A percentile compares a stretch with the other conserved stretches of the same genome.
These are phyloP conservation scores for Fermentozyma sake DNA, from an alignment of 1,139 yeast species.

Conservation along the genomic window DNA sequence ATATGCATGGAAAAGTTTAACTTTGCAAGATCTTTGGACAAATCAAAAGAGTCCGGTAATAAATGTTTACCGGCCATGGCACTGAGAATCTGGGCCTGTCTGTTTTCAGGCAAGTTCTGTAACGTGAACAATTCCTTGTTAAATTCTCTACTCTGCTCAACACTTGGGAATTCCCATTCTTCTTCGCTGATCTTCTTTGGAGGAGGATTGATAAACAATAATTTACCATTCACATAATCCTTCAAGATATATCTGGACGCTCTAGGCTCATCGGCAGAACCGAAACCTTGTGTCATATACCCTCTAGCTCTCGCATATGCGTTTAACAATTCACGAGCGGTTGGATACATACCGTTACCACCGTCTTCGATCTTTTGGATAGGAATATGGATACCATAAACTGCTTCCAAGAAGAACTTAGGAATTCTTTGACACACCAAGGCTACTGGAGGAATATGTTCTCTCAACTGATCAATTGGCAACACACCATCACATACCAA, in stretches of 20 bases:
- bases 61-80: conserved; percentile 58
- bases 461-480: conserved; percentile 95
- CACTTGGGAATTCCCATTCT: conserved; percentile 31
- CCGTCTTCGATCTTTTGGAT: conserved; percentile 77
- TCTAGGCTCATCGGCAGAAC: conserved; percentile 94
- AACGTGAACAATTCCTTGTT: conserved; percentile 71
- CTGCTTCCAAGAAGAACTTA: conserved; percentile 80
- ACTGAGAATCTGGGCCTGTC: conserved; percentile 63
- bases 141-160: conserved; percentile 55
- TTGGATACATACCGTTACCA: conserved; percentile 76
- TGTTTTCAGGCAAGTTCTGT: conserved; percentile 60
- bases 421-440: conserved; percentile 88
- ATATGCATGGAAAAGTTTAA: conserved; percentile 80
- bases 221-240: conserved; percentile 91
- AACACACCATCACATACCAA: conserved; percentile 96
- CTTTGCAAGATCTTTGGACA: conserved; percentile 63
- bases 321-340: conserved; percentile 81
- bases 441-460: conserved; percentile 86
- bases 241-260: conserved; percentile 90
- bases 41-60: conserved; percentile 49
- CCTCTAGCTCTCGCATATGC: conserved; percentile 98
- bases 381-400: conserved; percentile 88
- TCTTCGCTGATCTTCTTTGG: conserved; percentile 49
- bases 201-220: conserved; percentile 84
- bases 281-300: conserved; percentile 95